Evolutionary conservation across 208 protist genomes (phyloP).

Genomic region (Acanthamoeba lenticulata): DNA sequence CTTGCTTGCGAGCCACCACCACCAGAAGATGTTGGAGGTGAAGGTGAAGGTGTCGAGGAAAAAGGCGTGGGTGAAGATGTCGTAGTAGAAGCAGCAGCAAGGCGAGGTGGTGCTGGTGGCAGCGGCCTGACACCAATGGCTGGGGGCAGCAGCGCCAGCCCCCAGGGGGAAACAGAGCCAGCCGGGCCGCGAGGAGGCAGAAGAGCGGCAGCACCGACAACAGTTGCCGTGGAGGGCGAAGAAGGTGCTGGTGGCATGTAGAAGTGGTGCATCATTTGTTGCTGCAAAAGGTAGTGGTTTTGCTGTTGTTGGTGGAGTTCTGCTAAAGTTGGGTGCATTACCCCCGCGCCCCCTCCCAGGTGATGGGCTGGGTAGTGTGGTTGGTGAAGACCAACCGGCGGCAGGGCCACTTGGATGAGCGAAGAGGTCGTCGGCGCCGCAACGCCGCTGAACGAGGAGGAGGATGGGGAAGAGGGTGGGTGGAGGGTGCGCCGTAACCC

Average conservation of each 20-base stretch:
- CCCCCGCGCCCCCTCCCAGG: too few species aligned
- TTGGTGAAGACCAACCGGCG: not conserved
- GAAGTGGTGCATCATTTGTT: not conserved
- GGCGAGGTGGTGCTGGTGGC: not conserved
- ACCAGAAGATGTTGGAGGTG: not conserved
- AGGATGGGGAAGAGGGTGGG: not conserved
- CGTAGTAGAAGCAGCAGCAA: not conserved
- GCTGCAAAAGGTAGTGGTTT: not conserved
- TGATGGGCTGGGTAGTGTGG: not conserved
- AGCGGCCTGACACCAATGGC: not conserved
- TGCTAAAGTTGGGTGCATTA: not conserved
- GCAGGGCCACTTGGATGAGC: not conserved
- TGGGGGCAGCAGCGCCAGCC: not conserved
- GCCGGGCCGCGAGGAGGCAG: not conserved
- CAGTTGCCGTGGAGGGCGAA: not conserved
- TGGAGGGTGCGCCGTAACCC: too few species aligned
- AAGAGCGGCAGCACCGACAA: not conserved
- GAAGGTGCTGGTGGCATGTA: not conserved
- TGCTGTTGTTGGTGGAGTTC: not conserved
- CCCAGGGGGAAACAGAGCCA: not conserved
- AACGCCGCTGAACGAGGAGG: not conserved
- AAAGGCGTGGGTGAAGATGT: too few species aligned
- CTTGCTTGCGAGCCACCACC: too few species aligned
- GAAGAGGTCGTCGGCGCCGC: not conserved
- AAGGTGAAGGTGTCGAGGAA: not conserved